Evolutionary conservation across 179 eudicot genomes (phyloP).

Genomic region (Carnegiea gigantea): DNA sequence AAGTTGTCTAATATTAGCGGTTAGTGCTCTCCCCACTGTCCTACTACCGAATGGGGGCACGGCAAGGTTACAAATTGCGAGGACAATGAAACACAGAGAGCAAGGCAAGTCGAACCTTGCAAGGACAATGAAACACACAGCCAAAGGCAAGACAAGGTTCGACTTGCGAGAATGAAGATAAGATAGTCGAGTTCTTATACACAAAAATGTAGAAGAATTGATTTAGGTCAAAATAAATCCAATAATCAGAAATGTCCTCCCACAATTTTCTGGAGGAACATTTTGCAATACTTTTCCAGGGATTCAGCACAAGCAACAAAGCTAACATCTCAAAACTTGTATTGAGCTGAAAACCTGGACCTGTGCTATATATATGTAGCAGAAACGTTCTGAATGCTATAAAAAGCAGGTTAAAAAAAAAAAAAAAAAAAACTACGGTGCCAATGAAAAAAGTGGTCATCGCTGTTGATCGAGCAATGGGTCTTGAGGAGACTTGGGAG

Average conservation of each 20-base stretch:
- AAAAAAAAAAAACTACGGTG: too few species aligned
- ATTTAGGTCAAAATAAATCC: not conserved
- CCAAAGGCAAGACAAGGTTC: not conserved
- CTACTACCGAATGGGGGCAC: too few species aligned
- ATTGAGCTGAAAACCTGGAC: not conserved
- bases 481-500: conserved; percentile 42
- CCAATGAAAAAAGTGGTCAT: conserved; percentile 29
- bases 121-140: too few species aligned
- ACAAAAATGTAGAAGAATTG: not conserved
- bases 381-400: too few species aligned
- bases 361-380: too few species aligned
- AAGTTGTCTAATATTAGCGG: too few species aligned
- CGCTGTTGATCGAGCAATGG: conserved; percentile 65
- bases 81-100: too few species aligned
- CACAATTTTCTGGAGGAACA: not conserved
- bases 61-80: too few species aligned
- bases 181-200: not conserved
- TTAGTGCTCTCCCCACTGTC: too few species aligned
- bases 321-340: not conserved
- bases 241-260: not conserved
- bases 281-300: not conserved
- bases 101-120: too few species aligned
- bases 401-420: too few species aligned
- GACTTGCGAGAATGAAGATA: not conserved
- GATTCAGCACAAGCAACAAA: not conserved